phyloP scores from a whole-genome alignment of 306 rosid species.

The Rosa lucieae region DNA sequence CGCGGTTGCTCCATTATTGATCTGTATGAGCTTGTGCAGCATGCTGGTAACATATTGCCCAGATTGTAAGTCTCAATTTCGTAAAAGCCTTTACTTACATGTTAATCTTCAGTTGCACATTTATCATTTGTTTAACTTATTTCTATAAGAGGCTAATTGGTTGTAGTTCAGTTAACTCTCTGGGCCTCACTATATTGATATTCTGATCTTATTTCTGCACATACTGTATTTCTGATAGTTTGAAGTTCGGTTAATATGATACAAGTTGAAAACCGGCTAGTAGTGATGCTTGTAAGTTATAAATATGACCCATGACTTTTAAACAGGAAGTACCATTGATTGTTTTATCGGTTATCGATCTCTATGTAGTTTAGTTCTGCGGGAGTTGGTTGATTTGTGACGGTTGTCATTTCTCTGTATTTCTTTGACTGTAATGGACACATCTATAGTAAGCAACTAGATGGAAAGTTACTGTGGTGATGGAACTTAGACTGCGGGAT shows the following conservation, averaged over 20 bases:
- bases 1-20: conserved; percentile 97
- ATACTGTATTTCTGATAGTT: background rate
- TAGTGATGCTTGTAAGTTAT: background rate
- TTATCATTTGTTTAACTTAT: background rate
- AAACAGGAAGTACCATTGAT: background rate
- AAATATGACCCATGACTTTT: background rate
- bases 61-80: conserved; percentile 60
- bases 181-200: background rate
- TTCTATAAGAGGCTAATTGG: background rate
- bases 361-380: background rate
- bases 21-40: conserved; percentile 97
- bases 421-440: background rate
- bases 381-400: background rate
- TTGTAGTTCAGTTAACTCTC: background rate
- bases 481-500: background rate
- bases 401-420: background rate
- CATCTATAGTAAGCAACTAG: background rate
- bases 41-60: conserved; percentile 95
- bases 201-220: background rate
- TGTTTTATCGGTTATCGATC: background rate
- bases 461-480: background rate
- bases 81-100: background rate
- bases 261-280: background rate
- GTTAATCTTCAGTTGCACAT: conserved; percentile 3
- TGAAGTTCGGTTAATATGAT: background rate